phyloP scores from a whole-genome alignment of 495 filamentous ascomycete genomes.

The Aspergillus biplanus region DNA sequence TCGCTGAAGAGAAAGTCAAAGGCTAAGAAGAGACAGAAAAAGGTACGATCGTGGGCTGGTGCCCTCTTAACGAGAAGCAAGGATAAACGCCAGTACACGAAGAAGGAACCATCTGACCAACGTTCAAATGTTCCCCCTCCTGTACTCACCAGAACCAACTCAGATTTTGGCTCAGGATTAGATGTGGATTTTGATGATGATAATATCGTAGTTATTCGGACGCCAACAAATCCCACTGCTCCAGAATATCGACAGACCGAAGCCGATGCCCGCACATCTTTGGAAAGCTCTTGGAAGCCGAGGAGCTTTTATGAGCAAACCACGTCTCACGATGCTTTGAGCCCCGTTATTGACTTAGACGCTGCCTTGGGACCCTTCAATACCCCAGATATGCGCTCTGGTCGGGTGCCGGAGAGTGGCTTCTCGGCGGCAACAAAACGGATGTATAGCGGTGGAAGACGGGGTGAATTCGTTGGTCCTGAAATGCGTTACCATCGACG shows the following conservation, averaged over 20 bases:
- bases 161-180: slow-evolving; percentile 44
- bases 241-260: slow-evolving; percentile 33
- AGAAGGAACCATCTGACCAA: slow-evolving; percentile 31
- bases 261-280: slow-evolving; percentile 28
- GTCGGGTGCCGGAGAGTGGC: slow-evolving; percentile 56
- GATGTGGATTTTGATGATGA: slow-evolving; percentile 60
- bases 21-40: slow-evolving; percentile 74
- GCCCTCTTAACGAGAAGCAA: slow-evolving; percentile 72
- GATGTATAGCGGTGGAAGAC: slow-evolving; percentile 83
- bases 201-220: slow-evolving; percentile 53
- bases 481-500: slow-evolving; percentile 91
- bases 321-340: slow-evolving; percentile 61
- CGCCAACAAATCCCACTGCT: slow-evolving; percentile 42
- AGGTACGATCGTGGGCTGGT: slow-evolving; percentile 80
- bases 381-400: slow-evolving; percentile 61
- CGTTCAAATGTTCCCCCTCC: slow-evolving; percentile 45
- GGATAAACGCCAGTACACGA: slow-evolving; percentile 48
- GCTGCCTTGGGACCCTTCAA: slow-evolving; percentile 94
- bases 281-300: slow-evolving; percentile 53
- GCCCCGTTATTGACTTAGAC: slow-evolving; percentile 90
- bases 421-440: slow-evolving; percentile 67
- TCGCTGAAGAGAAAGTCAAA: slow-evolving; percentile 37
- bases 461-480: slow-evolving; percentile 73
- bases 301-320: slow-evolving; percentile 49
- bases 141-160: slow-evolving; percentile 46